A percentile compares a stretch with the other conserved stretches of the same genome.
Evolutionary conservation across 2,329 filamentous ascomycete species (phyloP).

Genomic region (Cyphellophora europaea): DNA sequence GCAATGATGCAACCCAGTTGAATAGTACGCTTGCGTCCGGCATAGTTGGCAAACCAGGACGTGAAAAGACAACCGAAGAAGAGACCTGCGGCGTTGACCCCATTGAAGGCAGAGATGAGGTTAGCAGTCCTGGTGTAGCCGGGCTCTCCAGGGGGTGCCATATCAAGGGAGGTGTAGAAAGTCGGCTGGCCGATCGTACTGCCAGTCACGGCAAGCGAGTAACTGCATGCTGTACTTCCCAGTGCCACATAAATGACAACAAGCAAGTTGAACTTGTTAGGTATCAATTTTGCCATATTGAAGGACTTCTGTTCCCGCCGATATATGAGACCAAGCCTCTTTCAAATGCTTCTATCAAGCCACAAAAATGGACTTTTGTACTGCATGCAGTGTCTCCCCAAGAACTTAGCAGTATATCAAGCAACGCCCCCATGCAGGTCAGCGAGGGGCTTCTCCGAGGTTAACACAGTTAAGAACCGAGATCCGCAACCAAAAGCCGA

Average conservation of each 20-base stretch:
- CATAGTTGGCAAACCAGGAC: conserved; percentile 28
- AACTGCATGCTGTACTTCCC: conserved; percentile 25
- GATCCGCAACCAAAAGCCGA: too few relatives aligned
- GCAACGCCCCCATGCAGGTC: too few relatives aligned
- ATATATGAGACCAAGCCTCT: too few relatives aligned
- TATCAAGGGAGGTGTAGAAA: conserved; percentile 33
- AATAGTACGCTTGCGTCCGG: conserved; percentile 31
- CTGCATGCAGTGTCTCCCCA: too few relatives aligned
- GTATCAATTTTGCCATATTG: conserved; percentile 16
- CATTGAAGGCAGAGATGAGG: conserved; percentile 35
- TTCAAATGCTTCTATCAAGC: too few relatives aligned
- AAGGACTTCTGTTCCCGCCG: too few relatives aligned
- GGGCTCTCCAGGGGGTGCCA: conserved; percentile 27
- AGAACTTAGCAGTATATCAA: too few relatives aligned
- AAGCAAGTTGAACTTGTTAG: conserved; percentile 25
- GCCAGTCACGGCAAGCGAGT: conserved; percentile 28
- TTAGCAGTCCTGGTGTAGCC: conserved; percentile 33
- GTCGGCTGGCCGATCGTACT: conserved; percentile 37
- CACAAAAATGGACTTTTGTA: too few relatives aligned
- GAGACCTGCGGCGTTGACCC: conserved; percentile 34
- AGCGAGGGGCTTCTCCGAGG: too few relatives aligned
- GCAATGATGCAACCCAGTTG: conserved; percentile 17
- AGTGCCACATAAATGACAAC: conserved; percentile 26
- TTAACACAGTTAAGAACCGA: too few relatives aligned
- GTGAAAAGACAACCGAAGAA: conserved; percentile 27